These are phyloP conservation scores for Agrostemma githago DNA, from an alignment of 148 eudicot genomes.

Conservation along the genomic window DNA sequence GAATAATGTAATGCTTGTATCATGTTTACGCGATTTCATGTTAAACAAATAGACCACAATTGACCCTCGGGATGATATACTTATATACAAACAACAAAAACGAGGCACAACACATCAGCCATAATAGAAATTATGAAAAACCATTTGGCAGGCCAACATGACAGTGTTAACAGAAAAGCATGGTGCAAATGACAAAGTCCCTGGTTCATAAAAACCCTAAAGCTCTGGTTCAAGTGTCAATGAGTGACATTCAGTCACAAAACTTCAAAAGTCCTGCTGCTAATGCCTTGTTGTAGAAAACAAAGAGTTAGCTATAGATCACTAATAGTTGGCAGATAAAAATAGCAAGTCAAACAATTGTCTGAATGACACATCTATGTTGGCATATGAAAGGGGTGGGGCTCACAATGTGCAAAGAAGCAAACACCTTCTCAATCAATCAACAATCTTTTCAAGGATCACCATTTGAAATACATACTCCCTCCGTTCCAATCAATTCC, in stretches of 20 bases:
- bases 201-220: neutral
- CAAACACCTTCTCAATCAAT: no score
- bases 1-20: neutral
- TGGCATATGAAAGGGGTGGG: neutral
- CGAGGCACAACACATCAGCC: neutral
- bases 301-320: no score
- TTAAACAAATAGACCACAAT: neutral
- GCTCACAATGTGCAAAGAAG: no score
- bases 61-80: neutral
- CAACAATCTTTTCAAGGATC: neutral
- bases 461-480: neutral
- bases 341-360: neutral
- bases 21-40: neutral
- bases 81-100: neutral
- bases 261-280: neutral
- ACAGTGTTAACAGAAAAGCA: neutral
- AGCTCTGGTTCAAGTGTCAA: neutral
- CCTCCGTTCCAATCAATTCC: no score
- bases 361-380: neutral
- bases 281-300: no score
- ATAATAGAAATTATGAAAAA: neutral
- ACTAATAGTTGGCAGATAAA: no score
- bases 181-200: neutral
- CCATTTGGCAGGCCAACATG: neutral
- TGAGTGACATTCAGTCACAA: neutral